Percentiles rank a stretch among this genome's conserved stretches.
phyloP scores from a whole-genome alignment of 257 asterid genomes.

The Scutellaria minor region DNA sequence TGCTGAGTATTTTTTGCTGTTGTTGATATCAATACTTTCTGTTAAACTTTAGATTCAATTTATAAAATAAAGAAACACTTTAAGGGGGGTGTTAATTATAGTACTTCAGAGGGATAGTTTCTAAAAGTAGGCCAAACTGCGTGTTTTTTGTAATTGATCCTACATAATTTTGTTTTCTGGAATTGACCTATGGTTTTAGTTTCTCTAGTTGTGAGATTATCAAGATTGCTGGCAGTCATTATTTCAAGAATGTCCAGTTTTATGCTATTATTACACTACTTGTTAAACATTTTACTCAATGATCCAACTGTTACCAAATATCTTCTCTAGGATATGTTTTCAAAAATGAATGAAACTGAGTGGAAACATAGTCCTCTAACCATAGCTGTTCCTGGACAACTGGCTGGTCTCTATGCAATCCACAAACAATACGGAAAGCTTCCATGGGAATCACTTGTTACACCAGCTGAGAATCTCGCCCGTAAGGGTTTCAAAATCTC shows the following conservation, averaged over 20 bases:
- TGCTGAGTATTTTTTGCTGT: not conserved
- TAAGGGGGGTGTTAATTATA: not conserved
- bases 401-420: constrained; percentile 52
- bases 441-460: constrained; percentile 40
- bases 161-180: not conserved
- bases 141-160: too few relatives aligned
- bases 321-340: constrained; percentile 46
- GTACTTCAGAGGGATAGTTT: not conserved
- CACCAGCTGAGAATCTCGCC: constrained; percentile 40
- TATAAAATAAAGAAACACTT: not conserved
- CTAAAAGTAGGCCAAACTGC: not conserved
- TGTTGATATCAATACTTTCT: not conserved
- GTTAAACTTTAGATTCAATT: too few relatives aligned
- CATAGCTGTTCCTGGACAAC: constrained; percentile 59
- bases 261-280: not conserved
- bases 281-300: not conserved
- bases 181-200: not conserved
- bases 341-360: constrained; percentile 11
- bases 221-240: not conserved
- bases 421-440: constrained; percentile 50
- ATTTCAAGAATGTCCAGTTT: not conserved
- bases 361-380: constrained; percentile 45
- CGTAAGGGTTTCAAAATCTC: constrained; percentile 45
- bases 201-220: not conserved
- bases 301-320: not conserved